Conservation (phyloP, 148 eudicot genomes). For the Silene latifolia region DNA sequence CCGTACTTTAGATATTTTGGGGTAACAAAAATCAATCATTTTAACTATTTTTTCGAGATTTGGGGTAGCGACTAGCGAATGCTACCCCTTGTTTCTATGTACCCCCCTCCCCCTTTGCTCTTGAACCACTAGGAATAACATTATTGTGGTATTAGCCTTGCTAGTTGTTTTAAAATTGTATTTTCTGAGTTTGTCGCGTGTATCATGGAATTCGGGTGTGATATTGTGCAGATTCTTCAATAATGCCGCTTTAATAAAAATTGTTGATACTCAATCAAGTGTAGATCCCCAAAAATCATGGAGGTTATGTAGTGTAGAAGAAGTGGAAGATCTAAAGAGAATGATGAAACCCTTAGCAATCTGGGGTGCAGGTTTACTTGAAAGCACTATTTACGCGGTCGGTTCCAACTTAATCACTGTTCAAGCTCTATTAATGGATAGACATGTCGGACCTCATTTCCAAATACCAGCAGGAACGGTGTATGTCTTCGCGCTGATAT, state of each 20-base stretch:
- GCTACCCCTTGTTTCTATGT: too few species aligned
- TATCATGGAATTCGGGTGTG: neutral
- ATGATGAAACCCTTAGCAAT: constrained; percentile 44
- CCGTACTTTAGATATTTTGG: too few species aligned
- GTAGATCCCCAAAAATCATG: constrained; percentile 25
- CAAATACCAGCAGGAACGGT: constrained; percentile 32
- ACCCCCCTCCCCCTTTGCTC: too few species aligned
- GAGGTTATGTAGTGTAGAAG: constrained; percentile 37
- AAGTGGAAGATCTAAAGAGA: constrained; percentile 44
- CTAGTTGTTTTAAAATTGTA: too few species aligned
- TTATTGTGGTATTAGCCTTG: too few species aligned
- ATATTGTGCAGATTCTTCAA: constrained; percentile 29
- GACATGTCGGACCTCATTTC: constrained; percentile 28
- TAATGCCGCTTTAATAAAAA: constrained; percentile 27
- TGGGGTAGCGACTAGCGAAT: too few species aligned
- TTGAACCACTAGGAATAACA: too few species aligned
- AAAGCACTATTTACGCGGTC: constrained; percentile 40
- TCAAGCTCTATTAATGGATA: constrained; percentile 49
- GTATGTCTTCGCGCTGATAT: constrained; percentile 27
- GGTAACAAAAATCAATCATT: too few species aligned
- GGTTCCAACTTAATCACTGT: constrained; percentile 43
- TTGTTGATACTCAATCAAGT: neutral
- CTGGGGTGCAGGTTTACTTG: constrained; percentile 45
- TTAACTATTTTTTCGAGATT: too few species aligned
- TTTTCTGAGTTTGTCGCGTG: too few species aligned